Base-by-base conservation (phyloP, 805 yeast genomes). In the Isabelozyma gotoi region DNA sequence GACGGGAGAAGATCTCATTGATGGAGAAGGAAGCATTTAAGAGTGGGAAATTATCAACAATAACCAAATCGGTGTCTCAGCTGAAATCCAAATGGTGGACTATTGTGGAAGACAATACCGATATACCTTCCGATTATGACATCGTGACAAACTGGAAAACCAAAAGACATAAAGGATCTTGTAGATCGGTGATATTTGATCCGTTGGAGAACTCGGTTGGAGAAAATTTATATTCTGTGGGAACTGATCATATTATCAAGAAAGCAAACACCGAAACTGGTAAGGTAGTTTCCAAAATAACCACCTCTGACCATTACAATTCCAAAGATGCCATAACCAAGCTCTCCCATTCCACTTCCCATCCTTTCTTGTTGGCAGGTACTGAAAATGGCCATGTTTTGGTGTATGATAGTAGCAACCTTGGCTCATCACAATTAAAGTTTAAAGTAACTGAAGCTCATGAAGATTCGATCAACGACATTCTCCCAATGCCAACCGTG, bases 121-220 rank as follows among this genome's bases (percentile, higher is more conserved):
- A 57, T 3, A 40, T 57, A 5, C 45, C 43, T 1, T 65, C 59
- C 6, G 62, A 56, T 18, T 59, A 56, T 4, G 63, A 62, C 10
- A 52, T 69, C 15, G 57, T 73, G 4, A 58, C 65, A 4, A 55
- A 76, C 19, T 92, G 99, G 99, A 79, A 84, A 43, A 91, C 97
- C 0, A 87, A 80, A 55, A 77, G 98, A 59, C 98, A 92, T 59
- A 90, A 89, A 61, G 91, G 89, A 1, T 84, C 96, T 50, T 88
- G 96, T 47, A 69, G 99, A 35, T 79, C 85, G 3, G 67, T 88
- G 2, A 68, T 79, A 6, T 83, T 88, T 60, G 87, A 82, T 46
- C 78, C 81, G 3, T 69, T 76, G 1, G 68, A 60, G 36, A 44
- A 48, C 15, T 59, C 65, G 2, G 50, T 60, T 4, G 89, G 89